Evolutionary conservation across 768 basidiomycete species (phyloP).

Genomic region (Panaeolus papilionaceus): DNA sequence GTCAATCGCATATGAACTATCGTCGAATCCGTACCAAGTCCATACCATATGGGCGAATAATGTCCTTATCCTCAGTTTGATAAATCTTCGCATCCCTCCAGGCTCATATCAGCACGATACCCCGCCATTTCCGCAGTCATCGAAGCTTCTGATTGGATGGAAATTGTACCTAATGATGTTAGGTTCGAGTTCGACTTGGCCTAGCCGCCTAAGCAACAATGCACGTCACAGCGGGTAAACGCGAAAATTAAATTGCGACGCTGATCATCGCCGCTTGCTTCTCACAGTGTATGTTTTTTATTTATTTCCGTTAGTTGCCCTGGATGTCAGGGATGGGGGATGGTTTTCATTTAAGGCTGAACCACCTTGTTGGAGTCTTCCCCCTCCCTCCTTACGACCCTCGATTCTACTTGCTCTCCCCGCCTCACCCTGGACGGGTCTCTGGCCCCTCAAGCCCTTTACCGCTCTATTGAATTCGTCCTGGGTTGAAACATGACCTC

Average conservation of each 20-base stretch:
- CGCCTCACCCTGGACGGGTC: not conserved
- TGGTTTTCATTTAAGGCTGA: not conserved
- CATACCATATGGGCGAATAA: not conserved
- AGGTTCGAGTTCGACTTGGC: not conserved
- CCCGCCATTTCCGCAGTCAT: not conserved
- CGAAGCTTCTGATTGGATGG: not conserved
- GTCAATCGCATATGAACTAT: too few relatives aligned
- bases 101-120: not conserved
- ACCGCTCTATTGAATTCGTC: not conserved
- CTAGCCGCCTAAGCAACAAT: not conserved
- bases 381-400: not conserved
- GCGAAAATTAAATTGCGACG: conserved; percentile 3
- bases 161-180: not conserved
- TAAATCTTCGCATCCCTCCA: not conserved
- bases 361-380: too few relatives aligned
- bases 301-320: not conserved
- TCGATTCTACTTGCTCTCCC: not conserved
- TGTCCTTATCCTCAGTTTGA: not conserved
- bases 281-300: not conserved
- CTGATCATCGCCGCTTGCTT: not conserved
- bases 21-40: too few relatives aligned
- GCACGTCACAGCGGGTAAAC: not conserved
- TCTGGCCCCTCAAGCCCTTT: not conserved
- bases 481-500: not conserved
- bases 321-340: not conserved